Percentiles rank a stretch among this genome's conserved stretches.
phyloP scores from a whole-genome alignment of 208 protist species.

The Leishmania lainsoni region DNA sequence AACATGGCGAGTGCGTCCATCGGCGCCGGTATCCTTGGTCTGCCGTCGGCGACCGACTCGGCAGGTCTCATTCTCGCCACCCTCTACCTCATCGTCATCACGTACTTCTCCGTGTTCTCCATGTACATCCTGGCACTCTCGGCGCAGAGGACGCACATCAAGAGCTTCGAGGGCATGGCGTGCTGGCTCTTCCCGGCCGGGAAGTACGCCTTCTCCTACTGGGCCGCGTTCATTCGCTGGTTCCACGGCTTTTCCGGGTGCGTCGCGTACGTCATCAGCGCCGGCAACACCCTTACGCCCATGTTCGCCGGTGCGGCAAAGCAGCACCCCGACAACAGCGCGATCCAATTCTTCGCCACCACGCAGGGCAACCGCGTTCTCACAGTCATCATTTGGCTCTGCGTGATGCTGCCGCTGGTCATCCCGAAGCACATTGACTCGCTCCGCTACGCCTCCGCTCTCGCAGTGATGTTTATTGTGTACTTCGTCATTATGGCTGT shows the following conservation, averaged over 20 bases:
- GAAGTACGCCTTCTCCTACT: constrained; percentile 40
- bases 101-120: constrained; percentile 41
- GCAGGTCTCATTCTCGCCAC: constrained; percentile 38
- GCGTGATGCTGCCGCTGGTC: constrained; percentile 58
- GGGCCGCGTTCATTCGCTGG: constrained; percentile 40
- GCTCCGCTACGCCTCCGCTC: constrained; percentile 54
- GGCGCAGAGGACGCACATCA: constrained; percentile 35
- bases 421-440: constrained; percentile 70
- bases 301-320: constrained; percentile 28
- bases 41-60: constrained; percentile 44
- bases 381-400: constrained; percentile 42
- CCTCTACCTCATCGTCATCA: constrained; percentile 41
- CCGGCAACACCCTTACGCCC: constrained; percentile 33
- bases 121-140: constrained; percentile 46
- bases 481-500: constrained; percentile 51
- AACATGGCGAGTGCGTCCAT: constrained; percentile 43
- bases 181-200: constrained; percentile 30
- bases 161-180: constrained; percentile 51
- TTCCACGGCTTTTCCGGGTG: constrained; percentile 37
- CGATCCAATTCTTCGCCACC: constrained; percentile 30
- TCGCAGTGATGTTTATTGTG: constrained; percentile 57
- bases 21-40: constrained; percentile 45
- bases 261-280: constrained; percentile 44
- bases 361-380: constrained; percentile 34
- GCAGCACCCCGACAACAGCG: constrained; percentile 24